These are phyloP conservation scores for Gentiana dahurica DNA, from an alignment of 257 asterid species.

Conservation along the genomic window DNA sequence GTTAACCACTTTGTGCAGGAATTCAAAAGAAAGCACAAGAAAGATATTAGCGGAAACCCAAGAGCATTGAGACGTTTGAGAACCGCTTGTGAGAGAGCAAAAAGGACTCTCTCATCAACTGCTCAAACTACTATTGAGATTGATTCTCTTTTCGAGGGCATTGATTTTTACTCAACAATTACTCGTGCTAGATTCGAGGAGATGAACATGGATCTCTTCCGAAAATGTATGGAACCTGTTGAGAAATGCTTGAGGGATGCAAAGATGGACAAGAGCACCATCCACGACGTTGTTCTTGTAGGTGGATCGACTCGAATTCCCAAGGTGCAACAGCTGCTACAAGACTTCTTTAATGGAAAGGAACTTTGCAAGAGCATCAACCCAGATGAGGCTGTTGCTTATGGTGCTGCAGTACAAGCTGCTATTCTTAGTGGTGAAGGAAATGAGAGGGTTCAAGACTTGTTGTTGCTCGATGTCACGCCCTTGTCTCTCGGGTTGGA, in stretches of 20 bases:
- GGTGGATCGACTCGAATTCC: conserved; percentile 39
- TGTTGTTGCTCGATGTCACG: conserved; percentile 26
- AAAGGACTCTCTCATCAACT: conserved; percentile 9
- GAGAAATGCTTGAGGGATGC: conserved; percentile 8
- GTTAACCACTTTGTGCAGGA: conserved; percentile 79
- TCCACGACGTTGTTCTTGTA: conserved; percentile 13
- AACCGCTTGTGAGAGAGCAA: conserved; percentile 19
- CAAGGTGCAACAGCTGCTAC: conserved; percentile 30
- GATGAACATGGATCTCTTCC: conserved; percentile 6
- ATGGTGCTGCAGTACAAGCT: conserved; percentile 39
- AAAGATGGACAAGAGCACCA: conserved; percentile 2
- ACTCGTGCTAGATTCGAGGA: conserved; percentile 11
- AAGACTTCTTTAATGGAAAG: conserved; percentile 33
- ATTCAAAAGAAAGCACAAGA: conserved; percentile 77
- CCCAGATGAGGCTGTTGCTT: conserved; percentile 37
- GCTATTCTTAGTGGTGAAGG: conserved; percentile 17
- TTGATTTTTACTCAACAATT: conserved; percentile 7
- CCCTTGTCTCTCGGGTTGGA: conserved; percentile 17
- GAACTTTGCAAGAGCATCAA: conserved; percentile 23
- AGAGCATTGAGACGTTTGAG: conserved; percentile 66
- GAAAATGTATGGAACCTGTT: conserved; percentile 8
- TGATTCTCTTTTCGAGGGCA: conserved; percentile 6
- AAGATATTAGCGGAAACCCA: conserved; percentile 60
- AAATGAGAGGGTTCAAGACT: conserved; percentile 31
- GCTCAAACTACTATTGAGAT: conserved; percentile 7